Base-by-base conservation (phyloP, 116 monocot species). In the Dioscorea cayenensis region DNA sequence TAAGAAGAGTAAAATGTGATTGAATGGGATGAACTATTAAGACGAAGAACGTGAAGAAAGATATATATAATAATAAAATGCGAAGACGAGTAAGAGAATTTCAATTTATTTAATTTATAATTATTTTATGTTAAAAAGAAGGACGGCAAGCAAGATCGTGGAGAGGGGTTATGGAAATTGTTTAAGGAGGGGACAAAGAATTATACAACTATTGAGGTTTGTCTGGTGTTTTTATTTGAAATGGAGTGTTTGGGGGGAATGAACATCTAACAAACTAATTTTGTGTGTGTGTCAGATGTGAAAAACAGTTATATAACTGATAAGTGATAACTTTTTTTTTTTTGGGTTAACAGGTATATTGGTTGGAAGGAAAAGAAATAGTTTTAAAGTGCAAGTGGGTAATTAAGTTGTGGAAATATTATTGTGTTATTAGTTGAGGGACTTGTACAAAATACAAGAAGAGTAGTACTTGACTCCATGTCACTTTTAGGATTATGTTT, bases 1-100 rank as follows among this genome's bases (percentile, higher is more conserved):
- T 55, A 55, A 55, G 55, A n/a, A 7, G 49, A 32, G 67, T 5
- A 17, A 17, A 10, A 17, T 14, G 12, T 18, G 36, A 5, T 38
- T 23, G 22, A 20, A 32, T 43, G 43, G 12, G 0, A 64, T 64
- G 64, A 67, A 66, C 76, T 75, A 62, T 71, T 66, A 61, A 69
- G 63, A 12, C 69, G 68, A 35, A 77, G 77, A 81, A 81, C 72
- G 76, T 76, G 81, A 63, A 58, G 64, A 5, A n/a, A 28, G 21
- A 18, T 70, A 28, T 18, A 8, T 23, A 73, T 37, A 66, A 35
- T 32, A 71, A 55, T 22, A 21, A 14, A 5, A 5, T 12, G 5
- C 14, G n/a, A n/a, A 16, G 55, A 55, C 14, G 17, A 18, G 38
- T 36, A n/a, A 38, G 65, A 14, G 61, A 78, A 64, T 78, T 68